Conservation (phyloP, 2,329 filamentous ascomycete species). For the Zalaria obscura region DNA sequence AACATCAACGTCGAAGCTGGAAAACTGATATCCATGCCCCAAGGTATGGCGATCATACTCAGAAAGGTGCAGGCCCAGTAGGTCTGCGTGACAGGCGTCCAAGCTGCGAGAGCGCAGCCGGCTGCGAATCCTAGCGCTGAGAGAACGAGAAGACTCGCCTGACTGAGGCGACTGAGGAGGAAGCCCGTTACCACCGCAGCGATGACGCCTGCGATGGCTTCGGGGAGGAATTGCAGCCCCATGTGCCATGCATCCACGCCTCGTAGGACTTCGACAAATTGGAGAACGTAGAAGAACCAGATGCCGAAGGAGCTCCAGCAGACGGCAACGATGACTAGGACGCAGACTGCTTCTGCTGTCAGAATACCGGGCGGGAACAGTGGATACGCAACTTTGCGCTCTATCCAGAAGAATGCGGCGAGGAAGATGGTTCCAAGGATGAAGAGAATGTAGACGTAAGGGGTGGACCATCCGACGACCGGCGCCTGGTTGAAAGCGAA, state of each 20-base stretch:
- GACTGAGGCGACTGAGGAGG: slow-evolving; percentile 11
- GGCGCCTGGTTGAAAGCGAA: slow-evolving; percentile 48
- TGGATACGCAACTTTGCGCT: slow-evolving; percentile 13
- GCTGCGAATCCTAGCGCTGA: slow-evolving; percentile 26
- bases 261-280: slow-evolving; percentile 32
- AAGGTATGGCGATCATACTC: slow-evolving; percentile 41
- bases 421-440: slow-evolving; percentile 35
- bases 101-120: slow-evolving; percentile 27
- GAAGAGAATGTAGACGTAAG: slow-evolving; percentile 40
- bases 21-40: slow-evolving; percentile 36
- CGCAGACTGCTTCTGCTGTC: slow-evolving; percentile 13
- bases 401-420: slow-evolving; percentile 34
- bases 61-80: slow-evolving; percentile 55
- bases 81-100: slow-evolving; percentile 37
- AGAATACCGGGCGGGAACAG: slow-evolving; percentile 13
- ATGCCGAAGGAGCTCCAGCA: slow-evolving; percentile 43
- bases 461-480: slow-evolving; percentile 39
- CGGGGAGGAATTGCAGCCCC: slow-evolving; percentile 30
- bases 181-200: slow-evolving; percentile 27
- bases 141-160: slow-evolving; percentile 22
- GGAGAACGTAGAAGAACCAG: slow-evolving; percentile 38
- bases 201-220: slow-evolving; percentile 27
- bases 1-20: background rate
- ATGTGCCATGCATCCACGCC: slow-evolving; percentile 10
- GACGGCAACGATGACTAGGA: slow-evolving; percentile 39